Percentiles rank a stretch among this genome's conserved stretches.
These are phyloP conservation scores for Mortierella hygrophila DNA, from an alignment of 192 early-diverging fungal species.

Conservation along the genomic window DNA sequence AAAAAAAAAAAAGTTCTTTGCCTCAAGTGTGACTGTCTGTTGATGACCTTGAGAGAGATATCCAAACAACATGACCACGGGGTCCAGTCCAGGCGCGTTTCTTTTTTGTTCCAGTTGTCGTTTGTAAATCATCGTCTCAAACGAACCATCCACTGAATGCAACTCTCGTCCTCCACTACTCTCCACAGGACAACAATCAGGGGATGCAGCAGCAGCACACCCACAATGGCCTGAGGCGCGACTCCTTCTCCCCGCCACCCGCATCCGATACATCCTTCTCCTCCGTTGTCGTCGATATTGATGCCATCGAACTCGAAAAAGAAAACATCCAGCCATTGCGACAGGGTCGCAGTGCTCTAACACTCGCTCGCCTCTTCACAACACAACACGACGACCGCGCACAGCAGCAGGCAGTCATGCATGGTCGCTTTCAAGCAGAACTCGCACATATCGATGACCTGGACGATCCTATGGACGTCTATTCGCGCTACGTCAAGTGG, in stretches of 20 bases:
- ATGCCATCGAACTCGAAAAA: conserved; percentile 74
- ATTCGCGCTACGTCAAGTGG: conserved; percentile 72
- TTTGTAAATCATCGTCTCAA: background rate
- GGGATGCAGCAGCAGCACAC: conserved; percentile 19
- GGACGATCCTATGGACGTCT: conserved; percentile 73
- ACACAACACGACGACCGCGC: conserved; percentile 37
- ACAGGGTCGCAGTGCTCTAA: conserved; percentile 74
- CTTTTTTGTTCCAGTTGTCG: background rate
- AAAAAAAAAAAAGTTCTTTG: background rate
- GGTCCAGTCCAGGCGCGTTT: background rate
- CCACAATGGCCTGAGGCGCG: background rate
- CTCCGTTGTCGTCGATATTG: conserved; percentile 15
- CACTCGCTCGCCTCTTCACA: conserved; percentile 40
- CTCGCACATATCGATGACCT: conserved; percentile 52
- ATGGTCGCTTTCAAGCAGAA: conserved; percentile 42
- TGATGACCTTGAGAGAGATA: too few species aligned
- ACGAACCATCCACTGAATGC: background rate
- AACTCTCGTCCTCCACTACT: background rate
- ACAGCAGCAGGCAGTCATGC: conserved; percentile 31
- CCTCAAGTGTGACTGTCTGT: background rate
- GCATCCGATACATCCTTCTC: background rate
- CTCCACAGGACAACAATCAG: background rate
- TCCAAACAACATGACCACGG: too few species aligned
- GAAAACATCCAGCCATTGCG: conserved; percentile 81
- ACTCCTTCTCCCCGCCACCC: background rate